Base-by-base conservation (phyloP, 2,329 filamentous ascomycete species). In the Colletotrichum brevisporum region DNA sequence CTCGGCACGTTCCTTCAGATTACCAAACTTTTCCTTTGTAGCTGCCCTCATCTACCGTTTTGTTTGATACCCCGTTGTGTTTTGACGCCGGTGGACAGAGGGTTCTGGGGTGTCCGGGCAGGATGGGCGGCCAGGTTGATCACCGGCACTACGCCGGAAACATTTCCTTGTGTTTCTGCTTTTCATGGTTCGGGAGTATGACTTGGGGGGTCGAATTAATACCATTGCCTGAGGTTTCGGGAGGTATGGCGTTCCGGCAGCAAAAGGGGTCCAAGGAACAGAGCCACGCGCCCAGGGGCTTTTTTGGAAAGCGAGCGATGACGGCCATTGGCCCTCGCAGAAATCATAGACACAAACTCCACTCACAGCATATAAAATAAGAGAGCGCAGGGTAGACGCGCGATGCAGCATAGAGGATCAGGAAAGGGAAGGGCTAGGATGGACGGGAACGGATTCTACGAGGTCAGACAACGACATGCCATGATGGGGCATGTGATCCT, bases 51-150 rank as follows among this genome's bases (percentile, higher is more conserved):
- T 71, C 70, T 70, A 65, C 65, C 71, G 64, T 45, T 48, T 71
- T 73, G 69, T 70, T 74, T 77, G 75, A 76, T 77, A n/a, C n/a
- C n/a, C n/a, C n/a, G 70, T 71, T 70, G 68, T 60, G 63, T 68
- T 71, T 63, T 61, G 58, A 67, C 59, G 61, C 70, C 47, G 63
- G 57, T 56, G 50, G 62, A 66, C 59, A 24, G 62, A 67, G 63
- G 70, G 60, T 36, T 36, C 58, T 45, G 56, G 60, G 55, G 58
- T n/a, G n/a, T n/a, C 65, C 59, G 60, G 66, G 63, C 41, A 63
- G 66, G n/a, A 60, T 71, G 58, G 58, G 70, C 54, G 70, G 70
- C 52, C 48, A 58, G 55, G 62, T 50, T 65, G 67, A 59, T 64
- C 61, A 66, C 18, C 60, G 58, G 43, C 54, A 50, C 43, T 66